phyloP scores from a whole-genome alignment of 352 stramenopile species.

The Globisporangium nunn region DNA sequence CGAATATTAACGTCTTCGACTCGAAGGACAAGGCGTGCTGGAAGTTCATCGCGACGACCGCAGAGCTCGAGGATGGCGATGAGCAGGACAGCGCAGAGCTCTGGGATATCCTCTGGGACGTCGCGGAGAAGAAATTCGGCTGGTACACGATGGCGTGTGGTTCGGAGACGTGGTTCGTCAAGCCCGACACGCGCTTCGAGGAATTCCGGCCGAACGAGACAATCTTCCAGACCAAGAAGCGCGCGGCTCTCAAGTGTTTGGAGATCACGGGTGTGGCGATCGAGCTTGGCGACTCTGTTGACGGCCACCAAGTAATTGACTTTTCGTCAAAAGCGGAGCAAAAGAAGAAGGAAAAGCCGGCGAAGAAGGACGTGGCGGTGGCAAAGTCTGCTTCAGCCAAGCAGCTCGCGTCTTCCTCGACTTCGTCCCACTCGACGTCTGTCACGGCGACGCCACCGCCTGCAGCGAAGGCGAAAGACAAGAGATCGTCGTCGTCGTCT shows the following conservation, averaged over 20 bases:
- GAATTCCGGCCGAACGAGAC: slow-evolving; percentile 71
- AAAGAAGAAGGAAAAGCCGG: neutral
- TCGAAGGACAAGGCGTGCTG: slow-evolving; percentile 69
- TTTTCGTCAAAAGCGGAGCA: slow-evolving; percentile 20
- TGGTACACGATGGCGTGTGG: slow-evolving; percentile 75
- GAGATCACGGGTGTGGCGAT: slow-evolving; percentile 40
- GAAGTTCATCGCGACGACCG: slow-evolving; percentile 53
- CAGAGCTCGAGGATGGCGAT: slow-evolving; percentile 21
- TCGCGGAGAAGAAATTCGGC: slow-evolving; percentile 47
- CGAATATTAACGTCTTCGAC: slow-evolving; percentile 82
- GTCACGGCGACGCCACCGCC: slow-evolving; percentile 20
- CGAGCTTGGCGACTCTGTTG: slow-evolving; percentile 59
- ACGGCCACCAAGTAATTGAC: slow-evolving; percentile 48
- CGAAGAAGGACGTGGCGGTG: slow-evolving; percentile 5
- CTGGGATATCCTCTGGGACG: slow-evolving; percentile 60
- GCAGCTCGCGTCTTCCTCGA: slow-evolving; percentile 8
- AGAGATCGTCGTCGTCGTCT: slow-evolving; percentile 9
- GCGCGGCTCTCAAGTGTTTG: slow-evolving; percentile 59
- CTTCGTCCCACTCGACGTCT: slow-evolving; percentile 10
- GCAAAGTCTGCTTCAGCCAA: slow-evolving; percentile 15
- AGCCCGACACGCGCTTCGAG: slow-evolving; percentile 61
- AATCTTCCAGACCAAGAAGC: slow-evolving; percentile 77
- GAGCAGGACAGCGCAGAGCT: slow-evolving; percentile 19
- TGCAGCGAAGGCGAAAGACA: slow-evolving; percentile 21
- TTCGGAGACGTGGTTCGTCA: slow-evolving; percentile 67